Base-by-base conservation (phyloP, 495 filamentous ascomycete genomes). In the Penicillium bialowiezense region DNA sequence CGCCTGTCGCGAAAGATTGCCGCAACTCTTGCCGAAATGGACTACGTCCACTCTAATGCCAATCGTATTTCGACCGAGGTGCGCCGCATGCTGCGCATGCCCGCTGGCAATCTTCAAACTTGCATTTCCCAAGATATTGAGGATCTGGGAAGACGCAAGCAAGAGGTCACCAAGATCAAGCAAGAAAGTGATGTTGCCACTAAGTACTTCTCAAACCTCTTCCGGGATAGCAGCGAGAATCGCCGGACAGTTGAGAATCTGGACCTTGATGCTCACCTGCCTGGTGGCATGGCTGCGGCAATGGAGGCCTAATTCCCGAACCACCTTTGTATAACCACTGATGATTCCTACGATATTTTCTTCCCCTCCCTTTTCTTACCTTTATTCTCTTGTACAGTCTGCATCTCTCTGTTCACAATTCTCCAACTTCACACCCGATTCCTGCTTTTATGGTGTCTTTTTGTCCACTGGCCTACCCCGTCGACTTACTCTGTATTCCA, bases 11-110 rank as follows among this genome's bases (percentile, higher is more conserved):
- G 75, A 64, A 97, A 96, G 72, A 89, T 98, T 58, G 81, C 87
- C 8, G 69, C 79, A 32, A 84, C 86, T 56, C 85, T 98, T 21
- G 73, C 76, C 18, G 76, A 82, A 17, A 83, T 95, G 62, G 93
- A 98, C 72, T 98, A 97, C 64, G 86, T 91, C 9, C 95, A 98
- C 68, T 68, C 79, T 50, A 98, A 98, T 73, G 80, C 88, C 54
- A 77, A 77, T 20, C 87, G 93, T 20, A 91, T 98, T 53, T 84
- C 86, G 7, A 70, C 79, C 41, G 87, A 92, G 39, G 88, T 92
- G 23, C 87, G 92, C 43, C 88, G 90, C 62, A 87, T 95, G 14
- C 83, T 98, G 31, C 87, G 86, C 37, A 80, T 85, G 58, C 93
- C 95, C 0, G 88, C 91, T 21, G 84, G 87, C 50, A 86, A 88